These are phyloP conservation scores for Fusarium tjaetaba DNA, from an alignment of 2,329 filamentous ascomycete genomes.

Conservation along the genomic window DNA sequence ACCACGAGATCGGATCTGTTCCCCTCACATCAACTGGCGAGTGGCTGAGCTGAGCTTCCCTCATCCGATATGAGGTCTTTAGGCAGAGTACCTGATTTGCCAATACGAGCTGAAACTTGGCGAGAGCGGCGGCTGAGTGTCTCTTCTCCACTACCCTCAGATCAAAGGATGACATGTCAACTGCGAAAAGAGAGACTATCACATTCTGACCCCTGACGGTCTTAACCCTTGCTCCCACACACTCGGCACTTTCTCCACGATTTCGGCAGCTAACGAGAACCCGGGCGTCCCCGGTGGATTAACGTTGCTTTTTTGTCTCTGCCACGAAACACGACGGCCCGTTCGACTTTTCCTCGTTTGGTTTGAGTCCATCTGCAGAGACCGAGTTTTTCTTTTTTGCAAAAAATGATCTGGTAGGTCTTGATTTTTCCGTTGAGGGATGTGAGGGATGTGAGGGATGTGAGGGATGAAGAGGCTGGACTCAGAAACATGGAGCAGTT, in stretches of 20 bases:
- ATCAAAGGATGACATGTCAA: constrained; percentile 15
- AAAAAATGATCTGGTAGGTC: neutral
- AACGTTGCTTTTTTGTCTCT: constrained; percentile 14
- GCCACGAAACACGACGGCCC: constrained; percentile 35
- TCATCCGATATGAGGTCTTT: constrained; percentile 5
- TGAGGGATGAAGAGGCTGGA: constrained; percentile 5
- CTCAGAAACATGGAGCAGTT: neutral
- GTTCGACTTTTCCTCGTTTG: constrained; percentile 24
- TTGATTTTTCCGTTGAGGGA: constrained; percentile 1
- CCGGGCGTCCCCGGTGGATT: constrained; percentile 18
- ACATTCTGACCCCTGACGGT: constrained; percentile 20
- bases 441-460: neutral
- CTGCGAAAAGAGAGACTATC: constrained; percentile 23
- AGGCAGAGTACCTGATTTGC: constrained; percentile 7
- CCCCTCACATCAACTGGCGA: constrained; percentile 13
- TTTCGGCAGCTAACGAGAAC: constrained; percentile 22
- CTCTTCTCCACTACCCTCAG: constrained; percentile 4
- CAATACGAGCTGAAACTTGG: constrained; percentile 1
- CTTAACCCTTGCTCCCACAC: constrained; percentile 8
- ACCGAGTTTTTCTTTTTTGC: constrained; percentile 12
- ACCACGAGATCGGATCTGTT: neutral
- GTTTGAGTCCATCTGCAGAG: neutral
- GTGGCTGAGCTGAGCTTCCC: constrained; percentile 17
- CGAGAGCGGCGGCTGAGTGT: neutral
- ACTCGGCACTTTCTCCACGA: constrained; percentile 26